These are phyloP conservation scores for Sporothrix pseudoabietina DNA, from an alignment of 2,329 filamentous ascomycete species.

Conservation along the genomic window DNA sequence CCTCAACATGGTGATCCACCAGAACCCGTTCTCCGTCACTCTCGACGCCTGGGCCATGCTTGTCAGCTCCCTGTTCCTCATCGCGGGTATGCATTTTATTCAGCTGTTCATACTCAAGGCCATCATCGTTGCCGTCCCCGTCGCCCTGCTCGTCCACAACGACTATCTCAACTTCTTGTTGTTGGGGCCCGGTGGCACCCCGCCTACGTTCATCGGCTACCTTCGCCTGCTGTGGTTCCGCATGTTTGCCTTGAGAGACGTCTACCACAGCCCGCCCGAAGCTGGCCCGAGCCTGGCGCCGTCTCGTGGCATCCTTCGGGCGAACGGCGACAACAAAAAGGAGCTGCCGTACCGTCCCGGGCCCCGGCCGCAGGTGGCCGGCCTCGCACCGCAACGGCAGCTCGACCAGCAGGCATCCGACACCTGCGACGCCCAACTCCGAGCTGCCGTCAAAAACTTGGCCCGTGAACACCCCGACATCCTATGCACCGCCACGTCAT, in stretches of 20 bases:
- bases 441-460: constrained; percentile 56
- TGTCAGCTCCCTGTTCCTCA: constrained; percentile 49
- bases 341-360: constrained; percentile 64
- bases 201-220: constrained; percentile 72
- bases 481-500: constrained; percentile 67
- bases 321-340: constrained; percentile 22
- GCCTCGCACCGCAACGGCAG: constrained; percentile 82
- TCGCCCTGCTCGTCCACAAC: constrained; percentile 59
- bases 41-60: constrained; percentile 56
- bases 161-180: constrained; percentile 76
- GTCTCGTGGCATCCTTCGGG: constrained; percentile 58
- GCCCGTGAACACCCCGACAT: constrained; percentile 45
- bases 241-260: constrained; percentile 70
- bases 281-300: constrained; percentile 56
- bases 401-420: constrained; percentile 64
- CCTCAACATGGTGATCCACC: constrained; percentile 50
- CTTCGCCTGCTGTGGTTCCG: constrained; percentile 73
- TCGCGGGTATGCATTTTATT: constrained; percentile 56
- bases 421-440: constrained; percentile 58
- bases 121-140: constrained; percentile 54
- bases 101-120: constrained; percentile 52
- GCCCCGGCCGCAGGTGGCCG: constrained; percentile 66
- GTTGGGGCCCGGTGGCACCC: constrained; percentile 79
- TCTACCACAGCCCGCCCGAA: constrained; percentile 59
- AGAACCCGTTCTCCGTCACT: constrained; percentile 56